Base-by-base conservation (phyloP, 495 filamentous ascomycete species). In the Talaromyces proteolyticus region DNA sequence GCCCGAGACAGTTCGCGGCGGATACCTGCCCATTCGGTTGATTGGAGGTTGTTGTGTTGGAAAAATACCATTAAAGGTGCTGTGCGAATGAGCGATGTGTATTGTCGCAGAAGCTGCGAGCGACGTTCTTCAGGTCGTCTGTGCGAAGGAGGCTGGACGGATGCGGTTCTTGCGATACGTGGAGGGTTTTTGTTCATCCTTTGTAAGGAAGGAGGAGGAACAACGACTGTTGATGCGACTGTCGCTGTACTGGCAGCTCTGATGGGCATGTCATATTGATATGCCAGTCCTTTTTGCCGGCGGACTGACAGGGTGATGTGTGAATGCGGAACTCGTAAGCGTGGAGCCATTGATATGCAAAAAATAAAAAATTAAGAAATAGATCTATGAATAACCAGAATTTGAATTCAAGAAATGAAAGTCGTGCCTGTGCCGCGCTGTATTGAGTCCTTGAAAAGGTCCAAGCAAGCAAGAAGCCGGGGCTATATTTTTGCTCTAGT, bases 11-110 rank as follows among this genome's bases (percentile, higher is more conserved):
- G 70, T 69, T 97, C 94, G 48, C 93, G 84, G 47, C 93, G 79
- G 50, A 98, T 80, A 11, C 84, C 83, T 23, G 82, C 75, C 92
- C 91, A 96, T 78, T 98, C 93, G 37, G 75, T 72, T 4, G 91
- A 82, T 46, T 85, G 87, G 45, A 98, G 73, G 66, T 96, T 97
- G 77, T 91, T 95, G 77, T 97, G 93, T 69, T 97, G 92, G 77
- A 98, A 92, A 58, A 97, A 73, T 51, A 98, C 79, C 60, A 95
- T 85, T 20, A 97, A 69, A 41, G 93, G 91, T 16, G 88, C 84
- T 34, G 91, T 91, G 39, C 88, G 89, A 53, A 98, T 81, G 52
- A 96, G 76, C 6, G 94, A 94, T 51, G 91, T 92, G 73, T 98
- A 98, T 66, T 87, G 80, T 43, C 93, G 84, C 55, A 94, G 85